These are phyloP conservation scores for Ceratocystis diversiconidia DNA, from an alignment of 2,329 filamentous ascomycete genomes.

Conservation along the genomic window DNA sequence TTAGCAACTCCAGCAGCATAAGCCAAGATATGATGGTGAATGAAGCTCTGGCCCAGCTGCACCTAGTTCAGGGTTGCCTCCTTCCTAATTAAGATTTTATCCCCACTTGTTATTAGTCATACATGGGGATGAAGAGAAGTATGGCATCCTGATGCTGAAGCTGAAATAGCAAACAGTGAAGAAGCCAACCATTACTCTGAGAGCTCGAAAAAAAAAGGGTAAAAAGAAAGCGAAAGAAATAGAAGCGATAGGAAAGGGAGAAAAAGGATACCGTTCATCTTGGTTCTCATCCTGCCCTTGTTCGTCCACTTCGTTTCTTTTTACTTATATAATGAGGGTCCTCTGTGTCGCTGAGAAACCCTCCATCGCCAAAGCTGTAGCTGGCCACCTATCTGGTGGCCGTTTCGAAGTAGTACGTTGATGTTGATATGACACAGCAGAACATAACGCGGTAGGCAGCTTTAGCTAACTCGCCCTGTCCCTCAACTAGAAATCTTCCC, in stretches of 20 bases:
- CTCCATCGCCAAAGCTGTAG: constrained; percentile 89
- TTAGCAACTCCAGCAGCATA: no score
- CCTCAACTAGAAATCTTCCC: constrained; percentile 45
- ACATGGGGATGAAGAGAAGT: not conserved
- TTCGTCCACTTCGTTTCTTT: not conserved
- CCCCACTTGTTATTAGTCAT: not conserved
- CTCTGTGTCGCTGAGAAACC: constrained; percentile 55
- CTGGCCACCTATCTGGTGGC: constrained; percentile 74
- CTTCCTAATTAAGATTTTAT: not conserved
- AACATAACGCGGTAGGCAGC: not conserved
- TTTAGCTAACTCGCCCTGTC: no score
- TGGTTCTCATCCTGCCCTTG: not conserved
- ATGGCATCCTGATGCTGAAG: not conserved
- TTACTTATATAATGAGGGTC: constrained; percentile 32
- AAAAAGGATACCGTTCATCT: no score
- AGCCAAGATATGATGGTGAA: no score
- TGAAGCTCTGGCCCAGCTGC: no score
- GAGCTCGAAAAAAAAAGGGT: no score
- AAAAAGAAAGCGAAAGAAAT: no score
- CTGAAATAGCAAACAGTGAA: no score
- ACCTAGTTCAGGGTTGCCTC: no score
- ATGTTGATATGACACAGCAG: constrained; percentile 24
- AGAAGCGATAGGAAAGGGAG: no score
- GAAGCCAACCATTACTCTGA: no score
- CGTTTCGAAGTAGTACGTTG: constrained; percentile 50